Conservation (phyloP, 192 early-diverging fungal genomes). For the Globomyces pollinis-pini region DNA sequence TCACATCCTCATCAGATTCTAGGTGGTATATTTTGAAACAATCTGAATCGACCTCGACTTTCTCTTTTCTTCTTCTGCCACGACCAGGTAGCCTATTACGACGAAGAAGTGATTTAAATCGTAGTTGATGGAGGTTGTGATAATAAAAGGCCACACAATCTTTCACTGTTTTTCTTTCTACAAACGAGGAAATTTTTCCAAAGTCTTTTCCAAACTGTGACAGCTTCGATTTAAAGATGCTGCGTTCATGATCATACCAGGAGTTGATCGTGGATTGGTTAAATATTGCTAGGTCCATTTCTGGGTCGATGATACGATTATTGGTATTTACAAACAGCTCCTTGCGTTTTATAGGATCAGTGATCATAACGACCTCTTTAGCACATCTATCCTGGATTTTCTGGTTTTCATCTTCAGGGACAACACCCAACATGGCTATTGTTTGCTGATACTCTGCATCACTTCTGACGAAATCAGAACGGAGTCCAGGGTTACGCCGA, state of each 20-base stretch:
- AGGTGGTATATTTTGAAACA: background rate
- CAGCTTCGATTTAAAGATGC: constrained; percentile 27
- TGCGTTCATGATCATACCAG: constrained; percentile 34
- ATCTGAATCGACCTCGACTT: background rate
- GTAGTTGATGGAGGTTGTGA: constrained; percentile 28
- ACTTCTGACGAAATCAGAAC: constrained; percentile 39
- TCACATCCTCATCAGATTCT: background rate
- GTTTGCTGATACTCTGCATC: constrained; percentile 43
- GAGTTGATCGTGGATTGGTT: constrained; percentile 23
- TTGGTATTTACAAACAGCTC: constrained; percentile 25
- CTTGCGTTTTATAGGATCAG: constrained; percentile 12
- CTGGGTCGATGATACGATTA: constrained; percentile 33
- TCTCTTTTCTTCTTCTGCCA: constrained; percentile 6
- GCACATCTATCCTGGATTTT: constrained; percentile 2
- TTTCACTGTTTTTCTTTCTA: constrained; percentile 30
- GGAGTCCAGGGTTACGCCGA: constrained; percentile 14
- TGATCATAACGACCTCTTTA: constrained; percentile 25
- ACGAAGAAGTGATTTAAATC: constrained; percentile 31
- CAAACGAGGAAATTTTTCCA: constrained; percentile 23
- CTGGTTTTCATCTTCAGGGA: constrained; percentile 12
- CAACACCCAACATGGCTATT: constrained; percentile 27
- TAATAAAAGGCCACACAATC: constrained; percentile 47
- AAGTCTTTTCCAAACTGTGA: constrained; percentile 40
- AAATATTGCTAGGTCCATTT: constrained; percentile 18
- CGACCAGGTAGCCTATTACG: constrained; percentile 10